These are phyloP conservation scores for Cymbopogon citratus DNA, from an alignment of 176 grass and related monocot genomes.

Conservation along the genomic window DNA sequence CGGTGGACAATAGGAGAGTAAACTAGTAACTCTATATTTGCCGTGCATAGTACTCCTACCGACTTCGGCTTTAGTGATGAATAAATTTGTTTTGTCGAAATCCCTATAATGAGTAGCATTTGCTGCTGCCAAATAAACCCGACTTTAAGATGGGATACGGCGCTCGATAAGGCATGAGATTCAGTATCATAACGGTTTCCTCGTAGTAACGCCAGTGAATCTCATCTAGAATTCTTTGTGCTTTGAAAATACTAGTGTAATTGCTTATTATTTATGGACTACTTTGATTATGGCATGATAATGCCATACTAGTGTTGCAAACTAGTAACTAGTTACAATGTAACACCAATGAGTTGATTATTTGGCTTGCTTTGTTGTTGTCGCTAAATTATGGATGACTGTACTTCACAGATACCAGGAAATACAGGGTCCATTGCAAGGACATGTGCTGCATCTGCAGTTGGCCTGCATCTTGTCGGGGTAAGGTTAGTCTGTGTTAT, in stretches of 20 bases:
- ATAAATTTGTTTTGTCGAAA: no score
- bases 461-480: conserved; percentile 95
- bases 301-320: neutral
- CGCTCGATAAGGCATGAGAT: no score
- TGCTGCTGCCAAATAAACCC: no score
- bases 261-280: neutral
- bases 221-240: no score
- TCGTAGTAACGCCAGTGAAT: no score
- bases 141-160: no score
- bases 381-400: conserved; percentile 7
- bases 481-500: conserved; percentile 63
- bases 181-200: no score
- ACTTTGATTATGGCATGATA: neutral
- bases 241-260: neutral
- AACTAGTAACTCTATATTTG: neutral
- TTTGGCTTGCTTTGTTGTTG: neutral
- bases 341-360: neutral
- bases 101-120: no score
- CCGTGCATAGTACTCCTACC: neutral
- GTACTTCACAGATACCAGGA: conserved; percentile 66
- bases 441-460: conserved; percentile 81
- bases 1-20: neutral
- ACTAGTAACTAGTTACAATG: neutral
- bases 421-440: conserved; percentile 90
- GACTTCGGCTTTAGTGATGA: no score